Percentiles rank a stretch among this genome's conserved stretches.
These are phyloP conservation scores for Dillenia suffruticosa DNA, from an alignment of 164 flowering plant genomes.

Conservation along the genomic window DNA sequence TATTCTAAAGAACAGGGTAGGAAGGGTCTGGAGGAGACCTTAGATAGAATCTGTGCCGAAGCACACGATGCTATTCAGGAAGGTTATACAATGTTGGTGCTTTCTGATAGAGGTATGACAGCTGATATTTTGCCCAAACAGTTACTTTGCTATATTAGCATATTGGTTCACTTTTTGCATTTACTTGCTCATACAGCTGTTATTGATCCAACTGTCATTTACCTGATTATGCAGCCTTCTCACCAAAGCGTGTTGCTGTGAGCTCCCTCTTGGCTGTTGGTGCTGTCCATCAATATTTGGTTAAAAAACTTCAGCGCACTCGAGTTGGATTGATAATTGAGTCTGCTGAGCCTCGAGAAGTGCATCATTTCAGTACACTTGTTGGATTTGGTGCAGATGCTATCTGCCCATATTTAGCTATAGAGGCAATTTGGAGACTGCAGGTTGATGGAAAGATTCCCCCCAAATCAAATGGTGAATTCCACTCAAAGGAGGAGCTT, in stretches of 20 bases:
- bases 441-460: constrained; percentile 97
- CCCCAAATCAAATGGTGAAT: constrained; percentile 69
- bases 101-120: constrained; percentile 90
- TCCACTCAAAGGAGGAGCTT: constrained; percentile 77
- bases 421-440: constrained; percentile 91
- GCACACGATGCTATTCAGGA: constrained; percentile 85
- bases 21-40: constrained; percentile 90
- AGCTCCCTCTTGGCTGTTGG: constrained; percentile 98
- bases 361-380: constrained; percentile 98
- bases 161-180: not conserved
- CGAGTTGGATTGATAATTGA: constrained; percentile 80
- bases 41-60: constrained; percentile 82
- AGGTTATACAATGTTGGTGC: constrained; percentile 80
- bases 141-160: not conserved
- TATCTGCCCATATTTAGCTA: constrained; percentile 90
- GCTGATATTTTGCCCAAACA: not conserved
- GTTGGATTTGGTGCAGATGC: constrained; percentile 99
- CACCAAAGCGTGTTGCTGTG: constrained; percentile 84
- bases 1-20: constrained; percentile 70
- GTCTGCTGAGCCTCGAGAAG: constrained; percentile 99
- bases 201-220: constrained; percentile 1
- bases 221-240: constrained; percentile 59
- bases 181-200: not conserved
- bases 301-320: constrained; percentile 87
- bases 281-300: constrained; percentile 95